Evolutionary conservation across 2,329 filamentous ascomycete species (phyloP).

Genomic region (Xylaria hypoxylon): DNA sequence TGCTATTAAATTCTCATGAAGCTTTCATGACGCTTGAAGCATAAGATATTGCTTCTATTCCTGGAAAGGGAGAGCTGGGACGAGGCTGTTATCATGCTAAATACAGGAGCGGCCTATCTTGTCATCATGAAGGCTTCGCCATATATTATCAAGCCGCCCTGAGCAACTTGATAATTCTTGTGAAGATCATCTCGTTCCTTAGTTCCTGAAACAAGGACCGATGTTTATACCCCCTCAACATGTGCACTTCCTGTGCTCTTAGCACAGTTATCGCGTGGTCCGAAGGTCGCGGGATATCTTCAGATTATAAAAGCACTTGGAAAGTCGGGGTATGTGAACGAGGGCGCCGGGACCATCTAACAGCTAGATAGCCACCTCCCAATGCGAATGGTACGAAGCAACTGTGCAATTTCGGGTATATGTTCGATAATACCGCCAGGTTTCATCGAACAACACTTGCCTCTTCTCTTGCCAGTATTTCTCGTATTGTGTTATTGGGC

Average conservation of each 20-base stretch:
- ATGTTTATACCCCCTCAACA: not conserved
- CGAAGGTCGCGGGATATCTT: not conserved
- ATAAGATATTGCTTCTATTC: not conserved
- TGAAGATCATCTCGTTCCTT: not conserved
- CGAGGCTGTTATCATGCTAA: no score
- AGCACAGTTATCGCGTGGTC: not conserved
- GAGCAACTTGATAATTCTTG: not conserved
- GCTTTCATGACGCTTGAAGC: not conserved
- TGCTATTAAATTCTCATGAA: not conserved
- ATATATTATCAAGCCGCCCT: not conserved
- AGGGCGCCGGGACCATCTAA: not conserved
- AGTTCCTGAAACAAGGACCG: not conserved
- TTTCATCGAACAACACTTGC: no score
- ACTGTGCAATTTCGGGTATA: not conserved
- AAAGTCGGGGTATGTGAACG: not conserved
- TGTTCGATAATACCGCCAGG: not conserved
- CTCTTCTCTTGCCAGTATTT: not conserved
- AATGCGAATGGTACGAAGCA: not conserved
- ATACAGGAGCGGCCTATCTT: not conserved
- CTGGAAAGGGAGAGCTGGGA: not conserved
- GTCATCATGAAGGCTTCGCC: not conserved
- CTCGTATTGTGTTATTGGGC: not conserved
- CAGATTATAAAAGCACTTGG: not conserved
- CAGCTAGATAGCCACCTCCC: conserved; percentile 2
- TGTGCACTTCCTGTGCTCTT: not conserved